A percentile compares a stretch with the other conserved stretches of the same genome.
phyloP scores from a whole-genome alignment of 2,329 filamentous ascomycete species.

The Hymenoscyphus infarciens region DNA sequence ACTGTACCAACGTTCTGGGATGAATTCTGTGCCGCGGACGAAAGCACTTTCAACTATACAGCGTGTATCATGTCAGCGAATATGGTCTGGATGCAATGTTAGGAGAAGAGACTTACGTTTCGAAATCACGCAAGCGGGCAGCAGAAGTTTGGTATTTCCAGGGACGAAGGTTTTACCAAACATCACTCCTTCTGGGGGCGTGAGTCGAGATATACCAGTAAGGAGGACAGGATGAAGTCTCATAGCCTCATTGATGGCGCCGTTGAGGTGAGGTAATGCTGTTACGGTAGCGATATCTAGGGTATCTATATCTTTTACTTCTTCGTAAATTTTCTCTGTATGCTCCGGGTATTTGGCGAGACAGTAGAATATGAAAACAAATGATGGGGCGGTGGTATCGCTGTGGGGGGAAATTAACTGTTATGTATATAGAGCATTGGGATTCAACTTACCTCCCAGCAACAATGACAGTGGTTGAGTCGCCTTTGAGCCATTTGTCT shows the following conservation, averaged over 20 bases:
- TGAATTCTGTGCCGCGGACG: constrained; percentile 5
- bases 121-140: not conserved
- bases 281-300: not conserved
- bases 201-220: constrained; percentile 7
- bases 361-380: constrained; percentile 3
- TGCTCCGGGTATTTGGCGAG: constrained; percentile 1
- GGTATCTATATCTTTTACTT: not conserved
- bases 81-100: not conserved
- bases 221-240: constrained; percentile 19
- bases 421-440: not conserved
- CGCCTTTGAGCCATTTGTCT: constrained; percentile 5
- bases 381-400: constrained; percentile 2
- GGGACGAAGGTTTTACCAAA: constrained; percentile 10
- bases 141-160: constrained; percentile 4
- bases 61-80: not conserved
- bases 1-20: constrained; percentile 12
- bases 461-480: not conserved
- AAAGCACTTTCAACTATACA: not conserved
- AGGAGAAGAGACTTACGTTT: not conserved
- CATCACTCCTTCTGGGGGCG: constrained; percentile 10
- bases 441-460: constrained; percentile 9
- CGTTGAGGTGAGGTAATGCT: constrained; percentile 31
- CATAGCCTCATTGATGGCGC: constrained; percentile 35
- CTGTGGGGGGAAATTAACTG: not conserved
- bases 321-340: constrained; percentile 4